These are phyloP conservation scores for Halenospora varia DNA, from an alignment of 495 filamentous ascomycete genomes.

Conservation along the genomic window DNA sequence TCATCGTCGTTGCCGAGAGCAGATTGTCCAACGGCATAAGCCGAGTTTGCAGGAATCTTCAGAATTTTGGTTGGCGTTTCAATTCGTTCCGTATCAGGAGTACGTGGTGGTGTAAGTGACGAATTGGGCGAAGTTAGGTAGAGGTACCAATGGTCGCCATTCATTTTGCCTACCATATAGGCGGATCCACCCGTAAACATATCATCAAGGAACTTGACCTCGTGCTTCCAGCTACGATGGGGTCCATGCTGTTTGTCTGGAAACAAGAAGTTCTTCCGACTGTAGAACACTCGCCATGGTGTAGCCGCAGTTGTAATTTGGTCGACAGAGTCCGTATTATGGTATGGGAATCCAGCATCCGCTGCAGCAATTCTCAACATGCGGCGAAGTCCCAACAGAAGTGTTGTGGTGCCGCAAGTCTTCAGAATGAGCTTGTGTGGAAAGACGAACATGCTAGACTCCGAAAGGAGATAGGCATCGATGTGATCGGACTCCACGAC, in stretches of 20 bases:
- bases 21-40: slow-evolving; percentile 17
- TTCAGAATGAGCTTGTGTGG: slow-evolving; percentile 98
- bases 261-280: slow-evolving; percentile 96
- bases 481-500: slow-evolving; percentile 91
- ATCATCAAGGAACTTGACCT: slow-evolving; percentile 86
- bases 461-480: slow-evolving; percentile 95
- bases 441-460: slow-evolving; percentile 99
- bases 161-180: slow-evolving; percentile 99
- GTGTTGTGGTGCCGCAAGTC: slow-evolving; percentile 96
- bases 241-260: slow-evolving; percentile 92
- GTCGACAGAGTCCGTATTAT: slow-evolving; percentile 7
- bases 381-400: slow-evolving; percentile 81
- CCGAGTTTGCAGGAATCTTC: slow-evolving; percentile 39
- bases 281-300: slow-evolving; percentile 97
- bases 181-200: slow-evolving; percentile 91
- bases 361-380: slow-evolving; percentile 87
- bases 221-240: slow-evolving; percentile 95
- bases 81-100: slow-evolving; percentile 47
- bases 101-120: slow-evolving; percentile 78
- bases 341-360: slow-evolving; percentile 74
- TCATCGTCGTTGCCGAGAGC: slow-evolving; percentile 59
- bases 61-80: slow-evolving; percentile 69
- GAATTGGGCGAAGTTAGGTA: slow-evolving; percentile 88
- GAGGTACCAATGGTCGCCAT: slow-evolving; percentile 98
- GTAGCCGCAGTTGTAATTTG: slow-evolving; percentile 67